phyloP scores from a whole-genome alignment of 73 alveolate genomes.

The Paramecium bursaria region DNA sequence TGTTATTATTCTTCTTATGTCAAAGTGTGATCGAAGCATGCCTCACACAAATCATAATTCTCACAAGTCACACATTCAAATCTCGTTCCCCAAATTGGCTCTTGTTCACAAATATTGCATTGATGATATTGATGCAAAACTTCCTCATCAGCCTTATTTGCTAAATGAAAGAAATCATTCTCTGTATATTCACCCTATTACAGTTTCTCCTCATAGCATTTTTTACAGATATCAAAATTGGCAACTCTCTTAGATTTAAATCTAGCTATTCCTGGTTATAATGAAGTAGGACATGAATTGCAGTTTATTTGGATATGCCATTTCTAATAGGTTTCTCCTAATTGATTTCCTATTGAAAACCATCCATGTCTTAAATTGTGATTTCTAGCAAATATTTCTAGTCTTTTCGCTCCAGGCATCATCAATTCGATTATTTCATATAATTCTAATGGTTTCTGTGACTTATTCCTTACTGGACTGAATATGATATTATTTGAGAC shows the following conservation, averaged over 20 bases:
- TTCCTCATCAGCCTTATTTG: slow-evolving; percentile 81
- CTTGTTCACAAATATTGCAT: slow-evolving; percentile 86
- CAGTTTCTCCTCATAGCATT: slow-evolving; percentile 62
- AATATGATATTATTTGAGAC: slow-evolving; percentile 84
- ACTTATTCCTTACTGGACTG: slow-evolving; percentile 84
- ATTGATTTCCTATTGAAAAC: slow-evolving; percentile 86
- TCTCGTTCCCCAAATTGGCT: slow-evolving; percentile 93
- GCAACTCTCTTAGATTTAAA: slow-evolving; percentile 77
- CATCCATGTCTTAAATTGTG: slow-evolving; percentile 89
- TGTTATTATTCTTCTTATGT: slow-evolving; percentile 52
- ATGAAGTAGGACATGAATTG: slow-evolving; percentile 73
- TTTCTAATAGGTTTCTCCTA: slow-evolving; percentile 85
- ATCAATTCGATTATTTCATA: slow-evolving; percentile 84
- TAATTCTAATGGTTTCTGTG: slow-evolving; percentile 87
- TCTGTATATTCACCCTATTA: slow-evolving; percentile 64
- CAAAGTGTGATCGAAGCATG: slow-evolving; percentile 68
- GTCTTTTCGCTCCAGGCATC: slow-evolving; percentile 87
- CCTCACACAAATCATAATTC: slow-evolving; percentile 86
- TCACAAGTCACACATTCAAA: slow-evolving; percentile 86
- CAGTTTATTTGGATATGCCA: slow-evolving; percentile 83
- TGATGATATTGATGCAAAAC: slow-evolving; percentile 86
- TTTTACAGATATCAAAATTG: slow-evolving; percentile 81
- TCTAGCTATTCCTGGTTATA: slow-evolving; percentile 74
- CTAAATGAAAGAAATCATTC: slow-evolving; percentile 70
- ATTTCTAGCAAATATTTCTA: slow-evolving; percentile 92